A percentile compares a stretch with the other conserved stretches of the same genome.
These are phyloP conservation scores for Hypoxylon sp. DNA, from an alignment of 2,329 filamentous ascomycete species.

Conservation along the genomic window DNA sequence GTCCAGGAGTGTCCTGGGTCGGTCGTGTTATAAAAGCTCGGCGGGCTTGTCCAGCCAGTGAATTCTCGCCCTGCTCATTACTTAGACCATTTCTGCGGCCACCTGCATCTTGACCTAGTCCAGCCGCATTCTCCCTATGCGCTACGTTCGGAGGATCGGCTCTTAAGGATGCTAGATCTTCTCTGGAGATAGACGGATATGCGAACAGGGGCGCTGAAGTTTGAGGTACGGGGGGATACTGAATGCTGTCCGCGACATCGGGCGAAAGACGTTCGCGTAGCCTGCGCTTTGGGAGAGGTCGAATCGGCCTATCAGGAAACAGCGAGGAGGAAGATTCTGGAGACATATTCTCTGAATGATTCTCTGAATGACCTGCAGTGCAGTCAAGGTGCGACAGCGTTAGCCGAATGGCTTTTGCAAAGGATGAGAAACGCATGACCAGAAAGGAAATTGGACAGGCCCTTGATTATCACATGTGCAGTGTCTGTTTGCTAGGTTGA, in stretches of 20 bases:
- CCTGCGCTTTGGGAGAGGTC: conserved; percentile 87
- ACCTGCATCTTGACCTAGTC: conserved; percentile 50
- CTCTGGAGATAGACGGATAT: conserved; percentile 69
- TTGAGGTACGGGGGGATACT: conserved; percentile 80
- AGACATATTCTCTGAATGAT: conserved; percentile 64
- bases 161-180: conserved; percentile 53
- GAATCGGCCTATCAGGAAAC: conserved; percentile 90
- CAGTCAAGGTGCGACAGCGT: conserved; percentile 40
- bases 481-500: conserved; percentile 19
- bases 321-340: conserved; percentile 80
- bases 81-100: conserved; percentile 42
- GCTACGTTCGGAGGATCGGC: conserved; percentile 38
- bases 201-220: conserved; percentile 79
- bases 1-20: conserved; percentile 56
- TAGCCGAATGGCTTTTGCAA: conserved; percentile 44
- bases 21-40: conserved; percentile 54
- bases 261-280: conserved; percentile 87
- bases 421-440: conserved; percentile 37
- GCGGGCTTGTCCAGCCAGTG: conserved; percentile 38
- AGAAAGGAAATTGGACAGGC: conserved; percentile 22
- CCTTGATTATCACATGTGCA: conserved; percentile 1
- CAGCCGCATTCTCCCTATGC: conserved; percentile 45
- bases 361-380: conserved; percentile 55
- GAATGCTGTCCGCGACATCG: conserved; percentile 82
- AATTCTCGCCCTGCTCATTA: conserved; percentile 38